Evolutionary conservation across 768 basidiomycete genomes (phyloP).

Genomic region (Tulasnella sp.): DNA sequence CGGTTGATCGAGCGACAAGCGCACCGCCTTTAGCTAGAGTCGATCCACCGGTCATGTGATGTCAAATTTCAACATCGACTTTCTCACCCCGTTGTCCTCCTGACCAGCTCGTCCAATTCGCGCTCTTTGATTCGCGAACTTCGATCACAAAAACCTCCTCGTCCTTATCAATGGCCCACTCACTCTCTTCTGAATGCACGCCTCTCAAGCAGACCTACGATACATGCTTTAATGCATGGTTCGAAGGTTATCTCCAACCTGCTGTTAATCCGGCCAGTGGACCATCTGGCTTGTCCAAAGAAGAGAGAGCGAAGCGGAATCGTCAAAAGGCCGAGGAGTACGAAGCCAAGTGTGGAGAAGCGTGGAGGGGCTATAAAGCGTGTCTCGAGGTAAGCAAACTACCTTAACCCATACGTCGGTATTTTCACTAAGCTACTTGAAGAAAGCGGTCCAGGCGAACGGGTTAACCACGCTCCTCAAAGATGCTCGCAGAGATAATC

Average conservation of each 20-base stretch:
- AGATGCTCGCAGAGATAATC: slow-evolving; percentile 71
- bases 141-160: background rate
- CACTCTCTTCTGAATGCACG: slow-evolving; percentile 74
- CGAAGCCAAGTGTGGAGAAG: slow-evolving; percentile 65
- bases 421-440: background rate
- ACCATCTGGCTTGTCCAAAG: slow-evolving; percentile 24
- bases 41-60: too few species aligned
- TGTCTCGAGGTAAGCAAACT: slow-evolving; percentile 62
- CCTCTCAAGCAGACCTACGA: slow-evolving; percentile 83
- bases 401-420: background rate
- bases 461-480: slow-evolving; percentile 62
- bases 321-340: slow-evolving; percentile 79
- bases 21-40: too few species aligned
- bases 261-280: slow-evolving; percentile 20
- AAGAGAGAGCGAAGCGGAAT: slow-evolving; percentile 46
- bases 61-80: too few species aligned
- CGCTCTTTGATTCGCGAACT: too few species aligned
- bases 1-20: too few species aligned
- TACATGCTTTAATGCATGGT: slow-evolving; percentile 94
- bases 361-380: slow-evolving; percentile 66
- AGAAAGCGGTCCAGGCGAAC: slow-evolving; percentile 72
- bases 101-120: too few species aligned
- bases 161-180: slow-evolving; percentile 47
- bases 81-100: too few species aligned
- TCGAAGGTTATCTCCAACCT: slow-evolving; percentile 90